These are phyloP conservation scores for Amanita fuliginea DNA, from an alignment of 768 basidiomycete species.

Conservation along the genomic window DNA sequence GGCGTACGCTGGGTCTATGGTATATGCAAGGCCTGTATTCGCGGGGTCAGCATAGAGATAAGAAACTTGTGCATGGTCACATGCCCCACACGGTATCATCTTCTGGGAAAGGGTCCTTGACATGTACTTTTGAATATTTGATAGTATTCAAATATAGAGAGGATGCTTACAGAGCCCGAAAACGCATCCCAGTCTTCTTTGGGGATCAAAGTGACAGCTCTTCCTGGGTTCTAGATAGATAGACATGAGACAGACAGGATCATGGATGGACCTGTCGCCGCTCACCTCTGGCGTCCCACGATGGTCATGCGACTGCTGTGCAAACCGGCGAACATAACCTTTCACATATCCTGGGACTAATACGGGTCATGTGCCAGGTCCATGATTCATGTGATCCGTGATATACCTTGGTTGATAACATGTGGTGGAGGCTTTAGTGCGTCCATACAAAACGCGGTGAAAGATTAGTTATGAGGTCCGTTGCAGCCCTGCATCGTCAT, in stretches of 20 bases:
- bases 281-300: conserved; percentile 76
- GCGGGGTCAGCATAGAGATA: not conserved
- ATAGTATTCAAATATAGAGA: not conserved
- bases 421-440: conserved; percentile 68
- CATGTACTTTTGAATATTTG: not conserved
- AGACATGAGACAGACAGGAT: no score
- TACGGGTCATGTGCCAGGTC: not conserved
- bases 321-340: conserved; percentile 84
- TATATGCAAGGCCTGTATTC: conserved; percentile 64
- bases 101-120: conserved; percentile 55
- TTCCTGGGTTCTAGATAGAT: conserved; percentile 54
- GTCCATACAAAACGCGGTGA: not conserved
- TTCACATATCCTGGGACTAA: conserved; percentile 77
- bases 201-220: conserved; percentile 85
- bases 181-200: conserved; percentile 81
- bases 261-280: not conserved
- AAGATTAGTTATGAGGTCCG: not conserved
- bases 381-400: not conserved
- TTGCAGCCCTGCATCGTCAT: not conserved
- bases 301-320: conserved; percentile 88
- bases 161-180: conserved; percentile 44
- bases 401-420: conserved; percentile 50
- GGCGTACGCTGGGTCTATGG: conserved; percentile 69
- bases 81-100: conserved; percentile 82
- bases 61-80: conserved; percentile 13